phyloP scores from a whole-genome alignment of 2,329 filamentous ascomycete species.

The Hypoxylon sp. region DNA sequence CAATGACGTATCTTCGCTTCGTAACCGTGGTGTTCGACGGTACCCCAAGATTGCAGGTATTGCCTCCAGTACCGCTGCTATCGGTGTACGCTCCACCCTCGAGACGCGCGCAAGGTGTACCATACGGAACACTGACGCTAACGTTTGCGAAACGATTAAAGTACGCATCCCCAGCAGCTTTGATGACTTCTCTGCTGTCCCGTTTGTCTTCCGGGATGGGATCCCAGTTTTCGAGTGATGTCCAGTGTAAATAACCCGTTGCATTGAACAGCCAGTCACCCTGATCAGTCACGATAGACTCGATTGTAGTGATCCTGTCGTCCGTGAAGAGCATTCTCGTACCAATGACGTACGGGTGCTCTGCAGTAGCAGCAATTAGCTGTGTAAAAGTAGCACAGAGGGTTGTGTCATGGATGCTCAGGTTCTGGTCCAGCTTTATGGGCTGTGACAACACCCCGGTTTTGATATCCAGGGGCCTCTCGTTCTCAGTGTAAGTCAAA shows the following conservation, averaged over 20 bases:
- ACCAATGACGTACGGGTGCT: slow-evolving; percentile 53
- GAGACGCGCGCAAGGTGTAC: slow-evolving; percentile 49
- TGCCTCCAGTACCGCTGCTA: slow-evolving; percentile 33
- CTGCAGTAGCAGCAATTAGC: slow-evolving; percentile 53
- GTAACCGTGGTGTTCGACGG: slow-evolving; percentile 48
- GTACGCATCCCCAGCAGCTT: slow-evolving; percentile 51
- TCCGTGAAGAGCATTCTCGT: slow-evolving; percentile 50
- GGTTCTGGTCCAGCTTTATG: slow-evolving; percentile 53
- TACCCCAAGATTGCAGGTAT: slow-evolving; percentile 48
- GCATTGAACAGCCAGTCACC: slow-evolving; percentile 53
- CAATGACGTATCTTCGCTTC: slow-evolving; percentile 50
- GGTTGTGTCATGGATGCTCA: slow-evolving; percentile 53
- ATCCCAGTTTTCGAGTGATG: slow-evolving; percentile 49
- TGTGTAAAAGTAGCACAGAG: slow-evolving; percentile 60
- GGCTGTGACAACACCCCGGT: slow-evolving; percentile 48
- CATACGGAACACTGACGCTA: slow-evolving; percentile 46
- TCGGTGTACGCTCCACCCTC: slow-evolving; percentile 50
- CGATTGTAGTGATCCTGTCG: slow-evolving; percentile 45
- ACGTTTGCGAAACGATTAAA: slow-evolving; percentile 48
- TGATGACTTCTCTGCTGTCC: slow-evolving; percentile 47
- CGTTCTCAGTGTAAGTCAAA: slow-evolving; percentile 54
- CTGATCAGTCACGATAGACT: slow-evolving; percentile 51
- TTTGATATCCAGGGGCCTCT: slow-evolving; percentile 43
- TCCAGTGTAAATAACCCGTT: slow-evolving; percentile 46
- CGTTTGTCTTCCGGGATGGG: slow-evolving; percentile 48